phyloP scores from a whole-genome alignment of 2,329 filamentous ascomycete genomes.

The Berkeleyomyces basicola region DNA sequence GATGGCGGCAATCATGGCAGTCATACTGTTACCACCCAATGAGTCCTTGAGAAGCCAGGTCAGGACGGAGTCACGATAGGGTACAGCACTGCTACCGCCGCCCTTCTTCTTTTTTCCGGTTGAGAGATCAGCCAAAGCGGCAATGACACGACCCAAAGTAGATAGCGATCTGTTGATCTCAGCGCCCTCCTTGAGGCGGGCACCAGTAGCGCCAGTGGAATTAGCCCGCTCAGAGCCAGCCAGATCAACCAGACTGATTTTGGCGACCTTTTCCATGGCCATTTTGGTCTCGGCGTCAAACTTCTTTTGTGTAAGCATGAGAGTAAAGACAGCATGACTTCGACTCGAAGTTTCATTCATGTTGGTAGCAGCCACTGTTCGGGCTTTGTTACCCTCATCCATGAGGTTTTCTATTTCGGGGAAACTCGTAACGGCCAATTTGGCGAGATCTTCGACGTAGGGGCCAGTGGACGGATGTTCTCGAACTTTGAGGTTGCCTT shows the following conservation, averaged over 20 bases:
- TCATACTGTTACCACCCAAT: slow-evolving; percentile 95
- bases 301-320: slow-evolving; percentile 88
- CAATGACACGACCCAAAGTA: slow-evolving; percentile 92
- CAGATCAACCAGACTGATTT: slow-evolving; percentile 94
- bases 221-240: slow-evolving; percentile 92
- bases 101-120: slow-evolving; percentile 71
- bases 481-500: slow-evolving; percentile 90
- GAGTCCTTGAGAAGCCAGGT: slow-evolving; percentile 97
- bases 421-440: slow-evolving; percentile 84
- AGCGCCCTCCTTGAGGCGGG: slow-evolving; percentile 87
- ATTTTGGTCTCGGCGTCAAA: slow-evolving; percentile 85
- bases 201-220: slow-evolving; percentile 93
- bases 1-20: slow-evolving; percentile 98
- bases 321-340: slow-evolving; percentile 94
- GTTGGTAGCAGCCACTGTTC: slow-evolving; percentile 95
- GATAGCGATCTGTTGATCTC: slow-evolving; percentile 97
- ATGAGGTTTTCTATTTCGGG: slow-evolving; percentile 93
- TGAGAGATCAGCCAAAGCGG: slow-evolving; percentile 79
- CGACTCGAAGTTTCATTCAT: slow-evolving; percentile 99
- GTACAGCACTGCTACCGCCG: slow-evolving; percentile 52
- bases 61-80: slow-evolving; percentile 89
- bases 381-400: slow-evolving; percentile 97
- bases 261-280: slow-evolving; percentile 94
- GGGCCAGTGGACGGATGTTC: slow-evolving; percentile 95
- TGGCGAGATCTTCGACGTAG: slow-evolving; percentile 94